Evolutionary conservation across 192 early-diverging fungal species (phyloP).

Genomic region (Funneliformis mosseae): DNA sequence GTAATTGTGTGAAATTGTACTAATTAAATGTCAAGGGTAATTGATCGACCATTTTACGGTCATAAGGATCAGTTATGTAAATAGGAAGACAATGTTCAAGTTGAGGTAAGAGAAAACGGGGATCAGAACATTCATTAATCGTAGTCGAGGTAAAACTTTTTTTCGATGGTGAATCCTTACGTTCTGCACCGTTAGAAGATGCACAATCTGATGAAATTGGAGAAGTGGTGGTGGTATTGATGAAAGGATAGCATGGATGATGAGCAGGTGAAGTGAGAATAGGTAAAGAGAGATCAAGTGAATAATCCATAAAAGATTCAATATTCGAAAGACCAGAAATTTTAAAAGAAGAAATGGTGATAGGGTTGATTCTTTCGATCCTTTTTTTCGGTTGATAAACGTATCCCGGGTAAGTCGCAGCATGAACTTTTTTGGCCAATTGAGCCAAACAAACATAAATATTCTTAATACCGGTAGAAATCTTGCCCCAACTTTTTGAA

Average conservation of each 20-base stretch:
- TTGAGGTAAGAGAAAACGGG: background rate
- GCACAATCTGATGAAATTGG: background rate
- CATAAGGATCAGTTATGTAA: background rate
- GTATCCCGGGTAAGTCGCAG: conserved; percentile 7
- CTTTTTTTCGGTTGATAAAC: conserved; percentile 23
- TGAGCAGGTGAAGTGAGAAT: background rate
- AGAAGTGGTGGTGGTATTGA: background rate
- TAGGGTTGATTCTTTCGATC: background rate
- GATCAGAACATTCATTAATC: background rate
- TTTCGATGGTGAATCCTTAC: no score
- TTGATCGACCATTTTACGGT: background rate
- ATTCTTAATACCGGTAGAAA: background rate
- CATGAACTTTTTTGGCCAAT: conserved; percentile 18
- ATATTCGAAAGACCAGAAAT: background rate
- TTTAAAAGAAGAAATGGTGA: background rate
- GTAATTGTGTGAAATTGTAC: no score
- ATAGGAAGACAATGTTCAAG: background rate
- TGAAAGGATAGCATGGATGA: background rate
- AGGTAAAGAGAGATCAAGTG: background rate
- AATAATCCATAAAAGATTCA: background rate
- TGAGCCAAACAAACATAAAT: conserved; percentile 13
- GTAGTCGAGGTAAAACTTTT: background rate
- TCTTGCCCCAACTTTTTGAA: background rate
- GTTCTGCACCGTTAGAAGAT: background rate
- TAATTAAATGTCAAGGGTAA: background rate